Percentiles rank a stretch among this genome's conserved stretches.
Evolutionary conservation across 805 yeast species (phyloP).

Genomic region (Saccharomycopsis olivae): DNA sequence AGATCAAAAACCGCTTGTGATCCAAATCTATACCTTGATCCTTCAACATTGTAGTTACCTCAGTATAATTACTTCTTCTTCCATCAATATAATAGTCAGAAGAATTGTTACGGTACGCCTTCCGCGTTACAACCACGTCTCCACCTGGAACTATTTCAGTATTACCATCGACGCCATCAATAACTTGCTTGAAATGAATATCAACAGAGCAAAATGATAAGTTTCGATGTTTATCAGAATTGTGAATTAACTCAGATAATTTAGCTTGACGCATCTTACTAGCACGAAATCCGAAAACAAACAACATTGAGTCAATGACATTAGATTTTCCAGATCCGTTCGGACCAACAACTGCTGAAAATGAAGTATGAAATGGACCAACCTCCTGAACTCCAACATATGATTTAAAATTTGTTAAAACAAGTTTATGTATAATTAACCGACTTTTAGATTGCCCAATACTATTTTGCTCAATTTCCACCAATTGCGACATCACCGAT

Average conservation of each 20-base stretch:
- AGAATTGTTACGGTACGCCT: slow-evolving; percentile 63
- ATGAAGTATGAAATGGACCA: slow-evolving; percentile 91
- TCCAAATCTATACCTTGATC: slow-evolving; percentile 87
- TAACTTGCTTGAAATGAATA: slow-evolving; percentile 71
- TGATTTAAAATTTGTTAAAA: slow-evolving; percentile 81
- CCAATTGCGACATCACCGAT: neutral
- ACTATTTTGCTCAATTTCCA: neutral
- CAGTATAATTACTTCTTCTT: slow-evolving; percentile 58
- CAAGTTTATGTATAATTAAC: slow-evolving; percentile 63
- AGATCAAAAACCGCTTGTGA: slow-evolving; percentile 85
- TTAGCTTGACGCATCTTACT: slow-evolving; percentile 94
- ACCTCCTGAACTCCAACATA: slow-evolving; percentile 89
- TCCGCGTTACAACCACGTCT: slow-evolving; percentile 61
- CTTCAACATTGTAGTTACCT: slow-evolving; percentile 64
- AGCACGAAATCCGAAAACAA: slow-evolving; percentile 96
- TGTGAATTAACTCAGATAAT: slow-evolving; percentile 85
- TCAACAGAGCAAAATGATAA: slow-evolving; percentile 80
- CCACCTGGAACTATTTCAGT: slow-evolving; percentile 36
- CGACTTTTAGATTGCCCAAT: slow-evolving; percentile 34
- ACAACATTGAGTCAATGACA: slow-evolving; percentile 90
- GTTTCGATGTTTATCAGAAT: slow-evolving; percentile 62
- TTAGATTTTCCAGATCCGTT: slow-evolving; percentile 98
- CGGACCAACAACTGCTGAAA: slow-evolving; percentile 97
- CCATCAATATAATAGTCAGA: slow-evolving; percentile 74
- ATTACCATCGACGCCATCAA: slow-evolving; percentile 39